Evolutionary conservation across 2,329 filamentous ascomycete genomes (phyloP).

Genomic region (Blumeria graminis): DNA sequence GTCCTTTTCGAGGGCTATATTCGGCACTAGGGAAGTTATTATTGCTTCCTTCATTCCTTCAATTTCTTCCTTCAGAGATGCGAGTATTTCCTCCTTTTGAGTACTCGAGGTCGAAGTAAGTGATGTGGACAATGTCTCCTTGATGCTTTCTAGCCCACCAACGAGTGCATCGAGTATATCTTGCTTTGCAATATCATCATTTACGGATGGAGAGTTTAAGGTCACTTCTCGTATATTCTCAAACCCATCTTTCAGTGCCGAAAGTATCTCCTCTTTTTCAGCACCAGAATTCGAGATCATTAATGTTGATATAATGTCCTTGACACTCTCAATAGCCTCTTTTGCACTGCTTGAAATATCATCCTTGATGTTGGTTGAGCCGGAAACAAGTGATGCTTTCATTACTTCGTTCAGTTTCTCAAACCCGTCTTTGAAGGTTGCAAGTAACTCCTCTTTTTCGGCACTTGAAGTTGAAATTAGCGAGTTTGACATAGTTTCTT

Average conservation of each 20-base stretch:
- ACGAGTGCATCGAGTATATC: slow-evolving; percentile 26
- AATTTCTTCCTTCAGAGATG: slow-evolving; percentile 37
- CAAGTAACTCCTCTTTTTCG: slow-evolving; percentile 38
- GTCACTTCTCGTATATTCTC: background rate
- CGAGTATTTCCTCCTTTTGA: slow-evolving; percentile 43
- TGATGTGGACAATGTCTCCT: slow-evolving; percentile 28
- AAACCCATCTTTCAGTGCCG: slow-evolving; percentile 21
- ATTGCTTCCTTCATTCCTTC: slow-evolving; percentile 29
- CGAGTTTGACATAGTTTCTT: slow-evolving; percentile 28
- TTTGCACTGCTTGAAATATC: slow-evolving; percentile 32
- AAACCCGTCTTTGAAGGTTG: slow-evolving; percentile 37
- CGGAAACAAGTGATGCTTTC: slow-evolving; percentile 44
- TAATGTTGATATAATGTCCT: slow-evolving; percentile 28
- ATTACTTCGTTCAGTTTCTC: slow-evolving; percentile 28
- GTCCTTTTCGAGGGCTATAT: slow-evolving; percentile 34
- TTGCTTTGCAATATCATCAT: slow-evolving; percentile 29
- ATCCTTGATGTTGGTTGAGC: slow-evolving; percentile 43
- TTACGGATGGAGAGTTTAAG: slow-evolving; percentile 14
- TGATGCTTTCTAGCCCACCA: slow-evolving; percentile 35
- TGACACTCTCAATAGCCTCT: slow-evolving; percentile 43
- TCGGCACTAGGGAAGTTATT: background rate
- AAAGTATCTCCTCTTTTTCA: slow-evolving; percentile 43
- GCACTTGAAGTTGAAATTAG: slow-evolving; percentile 20
- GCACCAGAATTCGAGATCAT: slow-evolving; percentile 21
- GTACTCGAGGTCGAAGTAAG: slow-evolving; percentile 4